Evolutionary conservation across 768 basidiomycete species (phyloP).

Genomic region (Agrocybe pediades): DNA sequence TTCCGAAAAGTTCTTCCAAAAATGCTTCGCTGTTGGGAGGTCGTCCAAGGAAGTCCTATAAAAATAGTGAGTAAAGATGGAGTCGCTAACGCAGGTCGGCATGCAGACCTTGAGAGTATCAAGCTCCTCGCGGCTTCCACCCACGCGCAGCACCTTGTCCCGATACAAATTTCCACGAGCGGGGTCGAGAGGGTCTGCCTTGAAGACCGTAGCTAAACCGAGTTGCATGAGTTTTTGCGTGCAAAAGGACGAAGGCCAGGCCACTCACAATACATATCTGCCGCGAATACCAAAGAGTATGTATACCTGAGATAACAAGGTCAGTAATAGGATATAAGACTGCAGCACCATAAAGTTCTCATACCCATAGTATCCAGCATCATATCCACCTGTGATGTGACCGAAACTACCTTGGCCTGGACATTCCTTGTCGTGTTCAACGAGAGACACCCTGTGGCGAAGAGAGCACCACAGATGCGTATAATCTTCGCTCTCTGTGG

Average conservation of each 20-base stretch:
- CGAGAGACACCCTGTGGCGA: slow-evolving; percentile 68
- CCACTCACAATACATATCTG: slow-evolving; percentile 55
- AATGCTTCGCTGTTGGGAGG: slow-evolving; percentile 78
- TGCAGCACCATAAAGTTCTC: neutral
- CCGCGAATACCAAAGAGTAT: slow-evolving; percentile 69
- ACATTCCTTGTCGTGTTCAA: slow-evolving; percentile 57
- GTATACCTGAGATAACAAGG: slow-evolving; percentile 45
- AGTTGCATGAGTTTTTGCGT: neutral
- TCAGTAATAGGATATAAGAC: slow-evolving; percentile 1
- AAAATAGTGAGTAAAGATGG: neutral
- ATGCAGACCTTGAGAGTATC: slow-evolving; percentile 69
- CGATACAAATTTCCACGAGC: slow-evolving; percentile 68
- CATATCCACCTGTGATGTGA: slow-evolving; percentile 78
- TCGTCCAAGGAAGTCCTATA: slow-evolving; percentile 77
- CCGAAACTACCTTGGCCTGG: slow-evolving; percentile 79
- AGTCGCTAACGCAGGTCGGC: neutral
- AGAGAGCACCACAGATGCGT: slow-evolving; percentile 80
- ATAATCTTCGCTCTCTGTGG: slow-evolving; percentile 62
- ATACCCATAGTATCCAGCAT: slow-evolving; percentile 67
- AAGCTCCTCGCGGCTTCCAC: slow-evolving; percentile 79
- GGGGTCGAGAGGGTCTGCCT: slow-evolving; percentile 73
- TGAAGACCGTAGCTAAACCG: slow-evolving; percentile 71
- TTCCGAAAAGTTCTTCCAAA: slow-evolving; percentile 63
- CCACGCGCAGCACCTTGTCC: slow-evolving; percentile 70
- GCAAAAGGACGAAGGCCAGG: neutral